Conservation (phyloP, 2,329 filamentous ascomycete genomes). For the Scedosporium aurantiacum region DNA sequence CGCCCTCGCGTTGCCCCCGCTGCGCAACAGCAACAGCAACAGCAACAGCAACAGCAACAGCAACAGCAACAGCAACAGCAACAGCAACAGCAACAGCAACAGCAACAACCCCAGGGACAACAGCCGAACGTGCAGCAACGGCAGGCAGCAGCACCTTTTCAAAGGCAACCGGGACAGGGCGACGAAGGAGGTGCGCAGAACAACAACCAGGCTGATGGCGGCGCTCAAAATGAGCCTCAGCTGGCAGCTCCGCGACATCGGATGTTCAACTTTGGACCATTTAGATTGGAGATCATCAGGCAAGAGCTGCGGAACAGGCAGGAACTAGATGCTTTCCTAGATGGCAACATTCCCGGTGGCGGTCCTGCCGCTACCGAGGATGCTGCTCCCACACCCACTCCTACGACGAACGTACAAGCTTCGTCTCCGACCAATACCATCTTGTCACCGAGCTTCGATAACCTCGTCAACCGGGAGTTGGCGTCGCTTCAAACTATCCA, state of each 20-base stretch:
- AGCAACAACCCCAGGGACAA: slow-evolving; percentile 11
- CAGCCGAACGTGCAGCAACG: slow-evolving; percentile 14
- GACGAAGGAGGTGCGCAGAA: neutral
- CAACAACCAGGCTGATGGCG: neutral
- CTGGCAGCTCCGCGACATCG: slow-evolving; percentile 15
- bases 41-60: slow-evolving; percentile 16
- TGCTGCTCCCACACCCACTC: neutral
- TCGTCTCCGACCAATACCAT: neutral
- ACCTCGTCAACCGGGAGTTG: slow-evolving; percentile 55
- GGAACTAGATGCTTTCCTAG: slow-evolving; percentile 5
- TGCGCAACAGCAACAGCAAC: slow-evolving; percentile 20
- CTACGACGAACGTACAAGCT: neutral
- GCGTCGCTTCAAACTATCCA: slow-evolving; percentile 41
- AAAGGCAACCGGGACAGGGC: neutral
- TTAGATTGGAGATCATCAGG: slow-evolving; percentile 8
- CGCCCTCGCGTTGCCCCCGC: slow-evolving; percentile 9
- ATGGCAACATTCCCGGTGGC: slow-evolving; percentile 1
- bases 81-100: slow-evolving; percentile 12
- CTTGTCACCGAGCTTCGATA: slow-evolving; percentile 29
- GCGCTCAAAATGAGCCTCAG: slow-evolving; percentile 3
- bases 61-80: slow-evolving; percentile 22
- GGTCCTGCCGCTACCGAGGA: neutral
- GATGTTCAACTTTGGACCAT: slow-evolving; percentile 21
- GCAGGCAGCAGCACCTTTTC: slow-evolving; percentile 2
- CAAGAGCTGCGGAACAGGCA: slow-evolving; percentile 7